phyloP scores from a whole-genome alignment of 2,329 filamentous ascomycete species.

The Aspergillus sp. region DNA sequence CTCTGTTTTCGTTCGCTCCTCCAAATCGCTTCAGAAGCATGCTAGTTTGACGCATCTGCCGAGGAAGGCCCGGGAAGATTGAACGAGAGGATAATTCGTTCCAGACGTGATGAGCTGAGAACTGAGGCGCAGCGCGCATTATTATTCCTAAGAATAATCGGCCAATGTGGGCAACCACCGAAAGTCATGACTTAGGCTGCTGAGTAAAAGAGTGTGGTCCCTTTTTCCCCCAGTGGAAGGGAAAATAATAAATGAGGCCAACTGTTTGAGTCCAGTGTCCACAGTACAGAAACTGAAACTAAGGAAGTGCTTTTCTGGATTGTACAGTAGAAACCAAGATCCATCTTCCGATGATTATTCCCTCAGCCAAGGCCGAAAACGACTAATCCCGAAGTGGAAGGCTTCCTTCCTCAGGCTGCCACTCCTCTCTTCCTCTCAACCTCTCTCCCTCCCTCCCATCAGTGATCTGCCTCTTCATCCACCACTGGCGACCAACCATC shows the following conservation, averaged over 20 bases:
- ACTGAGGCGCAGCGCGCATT: conserved; percentile 3
- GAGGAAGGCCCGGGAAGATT: not conserved
- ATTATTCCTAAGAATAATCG: not conserved
- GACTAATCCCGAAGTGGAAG: conserved; percentile 13
- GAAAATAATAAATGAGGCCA: not conserved
- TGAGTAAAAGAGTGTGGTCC: not conserved
- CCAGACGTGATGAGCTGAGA: not conserved
- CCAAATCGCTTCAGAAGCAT: not conserved
- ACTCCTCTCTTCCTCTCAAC: conserved; percentile 8
- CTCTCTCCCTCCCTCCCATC: conserved; percentile 14
- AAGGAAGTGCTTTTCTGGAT: not conserved
- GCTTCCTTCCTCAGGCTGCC: conserved; percentile 14
- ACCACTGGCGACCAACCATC: conserved; percentile 10
- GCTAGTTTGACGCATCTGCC: not conserved
- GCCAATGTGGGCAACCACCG: not conserved
- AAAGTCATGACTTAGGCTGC: not conserved
- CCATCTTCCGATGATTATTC: not conserved
- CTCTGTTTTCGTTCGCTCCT: conserved; percentile 5
- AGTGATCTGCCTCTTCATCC: conserved; percentile 15
- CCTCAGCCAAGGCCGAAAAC: conserved; percentile 1
- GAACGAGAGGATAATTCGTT: not conserved
- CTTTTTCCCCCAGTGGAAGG: not conserved
- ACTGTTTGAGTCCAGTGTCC: not conserved
- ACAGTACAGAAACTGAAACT: not conserved
- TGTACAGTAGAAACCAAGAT: not conserved